These are phyloP conservation scores for Dictyostelium purpureum DNA, from an alignment of 78 protist species.

Conservation along the genomic window DNA sequence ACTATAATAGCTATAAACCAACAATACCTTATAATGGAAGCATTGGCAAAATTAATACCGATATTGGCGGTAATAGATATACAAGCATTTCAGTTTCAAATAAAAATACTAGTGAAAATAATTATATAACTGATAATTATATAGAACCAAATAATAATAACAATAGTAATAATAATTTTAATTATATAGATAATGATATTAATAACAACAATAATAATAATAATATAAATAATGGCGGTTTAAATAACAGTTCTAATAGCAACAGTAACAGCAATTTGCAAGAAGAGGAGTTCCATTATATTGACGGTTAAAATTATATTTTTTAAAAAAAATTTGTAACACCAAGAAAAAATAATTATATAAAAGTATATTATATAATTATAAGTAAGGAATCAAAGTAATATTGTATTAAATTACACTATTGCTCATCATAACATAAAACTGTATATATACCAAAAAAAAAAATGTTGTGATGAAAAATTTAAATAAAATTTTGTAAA, in stretches of 20 bases:
- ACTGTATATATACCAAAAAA: too few species aligned
- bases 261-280: background rate
- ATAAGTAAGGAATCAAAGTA: background rate
- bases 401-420: slow-evolving; percentile 20
- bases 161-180: background rate
- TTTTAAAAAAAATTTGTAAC: background rate
- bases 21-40: background rate
- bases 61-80: background rate
- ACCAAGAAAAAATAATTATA: background rate
- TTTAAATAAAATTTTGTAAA: too few species aligned
- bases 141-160: background rate
- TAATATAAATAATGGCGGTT: background rate
- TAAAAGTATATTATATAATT: background rate
- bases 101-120: background rate
- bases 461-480: too few species aligned
- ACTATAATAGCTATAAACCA: background rate
- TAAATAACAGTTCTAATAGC: background rate
- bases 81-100: background rate
- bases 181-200: background rate
- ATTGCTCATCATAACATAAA: slow-evolving; percentile 4
- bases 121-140: too few species aligned
- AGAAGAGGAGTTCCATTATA: slow-evolving; percentile 16
- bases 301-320: slow-evolving; percentile 11
- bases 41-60: background rate
- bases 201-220: background rate